Conservation (phyloP, 768 basidiomycete species). For the Leccinum subgranulosum region DNA sequence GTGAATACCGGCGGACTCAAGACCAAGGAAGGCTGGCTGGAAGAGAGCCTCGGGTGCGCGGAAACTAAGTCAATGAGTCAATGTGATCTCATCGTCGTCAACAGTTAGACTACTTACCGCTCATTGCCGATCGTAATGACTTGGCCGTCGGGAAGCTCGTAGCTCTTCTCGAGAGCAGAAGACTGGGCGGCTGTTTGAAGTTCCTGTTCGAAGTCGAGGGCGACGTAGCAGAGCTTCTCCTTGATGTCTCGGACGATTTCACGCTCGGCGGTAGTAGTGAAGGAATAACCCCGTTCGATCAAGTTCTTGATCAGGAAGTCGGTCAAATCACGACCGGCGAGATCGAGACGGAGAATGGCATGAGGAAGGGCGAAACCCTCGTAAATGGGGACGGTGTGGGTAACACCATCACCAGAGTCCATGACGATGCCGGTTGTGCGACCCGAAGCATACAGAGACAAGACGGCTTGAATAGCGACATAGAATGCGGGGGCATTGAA, state of each 20-base stretch:
- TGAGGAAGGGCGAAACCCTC: conserved; percentile 93
- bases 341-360: conserved; percentile 88
- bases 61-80: conserved; percentile 37
- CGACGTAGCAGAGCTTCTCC: conserved; percentile 90
- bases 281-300: conserved; percentile 89
- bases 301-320: conserved; percentile 79
- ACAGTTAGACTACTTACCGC: conserved; percentile 34
- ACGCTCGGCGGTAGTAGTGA: conserved; percentile 90
- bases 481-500: conserved; percentile 76
- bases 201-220: conserved; percentile 92
- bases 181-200: conserved; percentile 87
- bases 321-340: conserved; percentile 91
- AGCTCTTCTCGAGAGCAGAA: conserved; percentile 88
- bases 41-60: conserved; percentile 55
- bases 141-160: conserved; percentile 90
- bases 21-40: conserved; percentile 56
- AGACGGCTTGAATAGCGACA: conserved; percentile 70
- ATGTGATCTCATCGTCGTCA: not conserved
- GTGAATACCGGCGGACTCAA: conserved; percentile 85
- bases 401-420: conserved; percentile 95
- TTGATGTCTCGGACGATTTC: conserved; percentile 98
- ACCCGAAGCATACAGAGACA: conserved; percentile 87
- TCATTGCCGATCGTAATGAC: conserved; percentile 85
- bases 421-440: conserved; percentile 94
- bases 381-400: conserved; percentile 95